A percentile compares a stretch with the other conserved stretches of the same genome.
phyloP scores from a whole-genome alignment of 495 filamentous ascomycete genomes.

The Choiromyces venosus region DNA sequence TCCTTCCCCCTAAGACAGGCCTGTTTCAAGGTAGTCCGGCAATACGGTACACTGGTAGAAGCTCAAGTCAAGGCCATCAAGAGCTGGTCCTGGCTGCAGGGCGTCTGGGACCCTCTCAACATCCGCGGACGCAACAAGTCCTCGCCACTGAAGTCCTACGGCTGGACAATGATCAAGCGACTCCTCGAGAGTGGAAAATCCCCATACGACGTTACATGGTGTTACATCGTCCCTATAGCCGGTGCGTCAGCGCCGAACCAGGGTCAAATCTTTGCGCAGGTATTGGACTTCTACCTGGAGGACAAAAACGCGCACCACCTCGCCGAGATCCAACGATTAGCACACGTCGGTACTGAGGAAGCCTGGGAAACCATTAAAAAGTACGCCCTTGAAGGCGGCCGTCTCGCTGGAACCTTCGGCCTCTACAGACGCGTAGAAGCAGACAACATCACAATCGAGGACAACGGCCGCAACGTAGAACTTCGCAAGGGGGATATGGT shows the following conservation, averaged over 20 bases:
- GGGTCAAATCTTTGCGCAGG: conserved; percentile 66
- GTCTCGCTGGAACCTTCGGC: conserved; percentile 47
- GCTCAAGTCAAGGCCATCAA: conserved; percentile 60
- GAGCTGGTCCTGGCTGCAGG: conserved; percentile 50
- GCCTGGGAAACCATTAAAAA: conserved; percentile 39
- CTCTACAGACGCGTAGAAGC: conserved; percentile 37
- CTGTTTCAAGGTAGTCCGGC: conserved; percentile 55
- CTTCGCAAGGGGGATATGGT: conserved; percentile 45
- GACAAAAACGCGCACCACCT: conserved; percentile 49
- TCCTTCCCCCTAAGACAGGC: conserved; percentile 57
- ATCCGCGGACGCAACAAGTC: conserved; percentile 48
- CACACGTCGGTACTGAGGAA: conserved; percentile 33
- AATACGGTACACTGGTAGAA: conserved; percentile 59
- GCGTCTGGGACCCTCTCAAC: conserved; percentile 38
- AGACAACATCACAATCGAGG: conserved; percentile 22
- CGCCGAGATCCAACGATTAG: conserved; percentile 49
- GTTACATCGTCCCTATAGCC: conserved; percentile 60
- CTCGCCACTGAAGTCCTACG: conserved; percentile 58
- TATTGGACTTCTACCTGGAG: conserved; percentile 68
- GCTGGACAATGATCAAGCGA: conserved; percentile 62
- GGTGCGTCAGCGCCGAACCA: conserved; percentile 64
- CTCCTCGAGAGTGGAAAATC: conserved; percentile 61
- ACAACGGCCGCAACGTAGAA: conserved; percentile 25
- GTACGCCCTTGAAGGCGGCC: conserved; percentile 53
- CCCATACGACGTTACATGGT: conserved; percentile 66